Evolutionary conservation across 257 asterid species (phyloP).

Genomic region (Gentiana dahurica): DNA sequence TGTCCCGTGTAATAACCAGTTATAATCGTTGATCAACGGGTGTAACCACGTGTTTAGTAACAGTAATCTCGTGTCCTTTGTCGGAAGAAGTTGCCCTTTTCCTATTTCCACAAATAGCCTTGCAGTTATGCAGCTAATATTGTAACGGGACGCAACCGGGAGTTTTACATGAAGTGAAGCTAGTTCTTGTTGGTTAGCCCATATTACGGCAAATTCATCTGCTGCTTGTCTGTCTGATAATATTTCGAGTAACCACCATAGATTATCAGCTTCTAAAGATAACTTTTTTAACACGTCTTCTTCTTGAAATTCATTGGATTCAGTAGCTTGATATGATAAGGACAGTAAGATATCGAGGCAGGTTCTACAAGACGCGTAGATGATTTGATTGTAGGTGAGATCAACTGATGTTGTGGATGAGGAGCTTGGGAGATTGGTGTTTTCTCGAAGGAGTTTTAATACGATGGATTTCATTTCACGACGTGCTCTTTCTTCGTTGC

Average conservation of each 20-base stretch:
- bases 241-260: slow-evolving; percentile 79
- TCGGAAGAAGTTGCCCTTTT: slow-evolving; percentile 73
- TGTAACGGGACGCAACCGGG: slow-evolving; percentile 42
- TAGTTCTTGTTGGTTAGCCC: slow-evolving; percentile 64
- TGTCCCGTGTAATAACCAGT: slow-evolving; percentile 77
- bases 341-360: slow-evolving; percentile 42
- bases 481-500: slow-evolving; percentile 81
- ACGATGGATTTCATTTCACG: slow-evolving; percentile 82
- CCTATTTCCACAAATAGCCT: slow-evolving; percentile 83
- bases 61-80: slow-evolving; percentile 57
- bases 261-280: slow-evolving; percentile 64
- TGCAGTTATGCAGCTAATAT: slow-evolving; percentile 64
- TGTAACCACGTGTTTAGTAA: slow-evolving; percentile 72
- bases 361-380: slow-evolving; percentile 51
- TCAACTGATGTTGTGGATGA: slow-evolving; percentile 34
- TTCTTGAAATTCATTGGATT: slow-evolving; percentile 25
- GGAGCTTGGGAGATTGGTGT: slow-evolving; percentile 39
- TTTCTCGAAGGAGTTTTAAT: slow-evolving; percentile 70
- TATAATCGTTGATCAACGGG: slow-evolving; percentile 73
- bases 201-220: slow-evolving; percentile 56
- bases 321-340: slow-evolving; percentile 64
- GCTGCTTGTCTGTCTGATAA: slow-evolving; percentile 59
- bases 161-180: slow-evolving; percentile 47
- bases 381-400: slow-evolving; percentile 33
- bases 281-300: slow-evolving; percentile 38